A percentile compares a stretch with the other conserved stretches of the same genome.
phyloP scores from a whole-genome alignment of 2,329 filamentous ascomycete species.

The Pyrenochaeta sp. region DNA sequence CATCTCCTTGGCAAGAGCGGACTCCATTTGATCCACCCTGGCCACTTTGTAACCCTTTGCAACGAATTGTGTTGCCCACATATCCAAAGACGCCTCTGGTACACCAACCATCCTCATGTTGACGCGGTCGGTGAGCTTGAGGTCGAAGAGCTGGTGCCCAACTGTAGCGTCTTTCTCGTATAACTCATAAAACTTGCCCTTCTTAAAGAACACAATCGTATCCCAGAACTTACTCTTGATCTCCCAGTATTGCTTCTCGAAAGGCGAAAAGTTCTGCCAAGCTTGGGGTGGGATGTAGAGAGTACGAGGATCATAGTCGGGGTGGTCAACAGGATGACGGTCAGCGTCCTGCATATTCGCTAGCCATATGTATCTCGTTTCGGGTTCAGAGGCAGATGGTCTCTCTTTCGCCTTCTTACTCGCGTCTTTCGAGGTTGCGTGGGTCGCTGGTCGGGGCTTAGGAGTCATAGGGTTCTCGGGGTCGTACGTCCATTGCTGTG shows the following conservation, averaged over 20 bases:
- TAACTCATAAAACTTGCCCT: slow-evolving; percentile 98
- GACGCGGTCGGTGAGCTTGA: slow-evolving; percentile 96
- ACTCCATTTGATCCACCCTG: slow-evolving; percentile 95
- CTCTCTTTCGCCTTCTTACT: slow-evolving; percentile 62
- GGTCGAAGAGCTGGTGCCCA: slow-evolving; percentile 93
- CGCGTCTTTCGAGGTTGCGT: slow-evolving; percentile 42
- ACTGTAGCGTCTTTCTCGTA: slow-evolving; percentile 98
- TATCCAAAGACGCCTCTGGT: slow-evolving; percentile 91
- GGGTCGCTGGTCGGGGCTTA: slow-evolving; percentile 54
- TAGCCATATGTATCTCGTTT: slow-evolving; percentile 89
- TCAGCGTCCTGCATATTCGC: slow-evolving; percentile 87
- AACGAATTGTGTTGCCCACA: slow-evolving; percentile 98
- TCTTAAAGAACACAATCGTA: slow-evolving; percentile 99
- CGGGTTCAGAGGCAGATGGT: slow-evolving; percentile 81
- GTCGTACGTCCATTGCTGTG: slow-evolving; percentile 82
- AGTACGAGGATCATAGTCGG: slow-evolving; percentile 90
- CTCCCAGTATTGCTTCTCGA: slow-evolving; percentile 99
- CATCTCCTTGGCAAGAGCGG: slow-evolving; percentile 96
- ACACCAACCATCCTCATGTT: slow-evolving; percentile 99
- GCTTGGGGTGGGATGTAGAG: slow-evolving; percentile 87
- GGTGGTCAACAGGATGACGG: slow-evolving; percentile 76
- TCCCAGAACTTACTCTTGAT: slow-evolving; percentile 99
- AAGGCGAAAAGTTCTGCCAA: slow-evolving; percentile 85
- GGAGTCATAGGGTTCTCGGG: slow-evolving; percentile 65
- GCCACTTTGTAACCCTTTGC: slow-evolving; percentile 98